Conservation (phyloP, 2,329 filamentous ascomycete genomes). For the Corniculantispora saksenae region DNA sequence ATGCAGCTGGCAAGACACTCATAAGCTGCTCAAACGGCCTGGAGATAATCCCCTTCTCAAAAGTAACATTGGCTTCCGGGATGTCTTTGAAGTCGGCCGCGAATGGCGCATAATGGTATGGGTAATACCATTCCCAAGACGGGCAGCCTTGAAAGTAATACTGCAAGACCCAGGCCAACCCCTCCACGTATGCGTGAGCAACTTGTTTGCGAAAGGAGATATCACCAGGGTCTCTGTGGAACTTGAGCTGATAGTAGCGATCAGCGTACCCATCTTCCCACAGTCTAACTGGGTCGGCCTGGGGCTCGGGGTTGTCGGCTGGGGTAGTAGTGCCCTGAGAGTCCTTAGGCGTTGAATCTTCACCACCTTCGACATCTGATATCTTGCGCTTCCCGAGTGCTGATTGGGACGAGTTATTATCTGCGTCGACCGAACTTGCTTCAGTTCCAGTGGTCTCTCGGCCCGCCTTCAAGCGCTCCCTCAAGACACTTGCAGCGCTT, state of each 20-base stretch:
- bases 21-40: conserved; percentile 96
- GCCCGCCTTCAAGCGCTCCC: conserved; percentile 68
- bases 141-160: conserved; percentile 99
- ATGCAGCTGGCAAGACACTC: conserved; percentile 93
- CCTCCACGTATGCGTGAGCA: conserved; percentile 88
- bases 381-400: conserved; percentile 76
- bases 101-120: conserved; percentile 97
- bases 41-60: conserved; percentile 83
- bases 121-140: conserved; percentile 99
- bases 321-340: conserved; percentile 47
- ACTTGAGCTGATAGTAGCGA: conserved; percentile 97
- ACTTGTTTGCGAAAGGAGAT: conserved; percentile 86
- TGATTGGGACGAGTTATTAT: conserved; percentile 40
- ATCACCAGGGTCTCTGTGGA: conserved; percentile 78
- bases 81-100: conserved; percentile 91
- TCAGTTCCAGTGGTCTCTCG: conserved; percentile 27
- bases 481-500: conserved; percentile 86
- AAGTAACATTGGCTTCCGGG: conserved; percentile 74
- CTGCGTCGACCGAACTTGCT: conserved; percentile 31
- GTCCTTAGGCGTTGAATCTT: conserved; percentile 60
- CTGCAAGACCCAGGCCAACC: conserved; percentile 88
- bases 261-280: conserved; percentile 97
- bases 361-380: conserved; percentile 64
- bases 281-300: conserved; percentile 79
- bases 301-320: conserved; percentile 54